A percentile compares a stretch with the other conserved stretches of the same genome.
Conservation (phyloP, 352 stramenopile species). For the Phytophthora kernoviae region DNA sequence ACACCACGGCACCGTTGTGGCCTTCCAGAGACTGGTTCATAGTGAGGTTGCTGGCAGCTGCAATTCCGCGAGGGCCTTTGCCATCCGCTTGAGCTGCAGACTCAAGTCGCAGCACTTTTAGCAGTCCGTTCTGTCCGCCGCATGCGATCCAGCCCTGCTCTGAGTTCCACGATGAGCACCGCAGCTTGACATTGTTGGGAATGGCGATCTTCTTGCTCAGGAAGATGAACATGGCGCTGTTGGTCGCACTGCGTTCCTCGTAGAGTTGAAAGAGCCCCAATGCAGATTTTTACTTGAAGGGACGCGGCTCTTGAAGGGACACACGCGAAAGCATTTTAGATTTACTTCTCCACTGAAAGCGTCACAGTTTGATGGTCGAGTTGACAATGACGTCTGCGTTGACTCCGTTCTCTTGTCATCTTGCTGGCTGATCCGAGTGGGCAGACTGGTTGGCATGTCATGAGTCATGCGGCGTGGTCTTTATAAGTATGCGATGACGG, state of each 20-base stretch:
- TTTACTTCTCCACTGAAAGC: not conserved
- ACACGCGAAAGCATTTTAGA: not conserved
- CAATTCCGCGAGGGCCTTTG: slow-evolving; percentile 81
- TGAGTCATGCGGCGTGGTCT: too few species aligned
- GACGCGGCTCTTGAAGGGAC: slow-evolving; percentile 1
- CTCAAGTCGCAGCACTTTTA: slow-evolving; percentile 94
- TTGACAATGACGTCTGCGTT: not conserved
- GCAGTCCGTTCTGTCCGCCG: slow-evolving; percentile 91
- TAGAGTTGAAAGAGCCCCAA: not conserved
- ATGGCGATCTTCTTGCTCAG: slow-evolving; percentile 96
- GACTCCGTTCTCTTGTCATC: not conserved
- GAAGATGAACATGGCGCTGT: slow-evolving; percentile 91
- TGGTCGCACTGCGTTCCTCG: not conserved
- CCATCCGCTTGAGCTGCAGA: slow-evolving; percentile 65
- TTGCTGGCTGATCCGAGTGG: slow-evolving; percentile 5
- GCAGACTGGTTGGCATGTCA: too few species aligned
- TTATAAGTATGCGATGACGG: too few species aligned
- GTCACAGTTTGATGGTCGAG: not conserved
- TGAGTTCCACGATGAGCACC: slow-evolving; percentile 92
- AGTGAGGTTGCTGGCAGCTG: slow-evolving; percentile 89
- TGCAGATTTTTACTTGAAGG: not conserved
- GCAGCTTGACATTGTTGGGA: slow-evolving; percentile 92
- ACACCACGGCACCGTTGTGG: slow-evolving; percentile 91
- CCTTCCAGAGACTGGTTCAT: slow-evolving; percentile 96
- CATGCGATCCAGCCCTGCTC: slow-evolving; percentile 95